Conservation (phyloP, 2,329 filamentous ascomycete species). For the Neonectria neomacrospora region DNA sequence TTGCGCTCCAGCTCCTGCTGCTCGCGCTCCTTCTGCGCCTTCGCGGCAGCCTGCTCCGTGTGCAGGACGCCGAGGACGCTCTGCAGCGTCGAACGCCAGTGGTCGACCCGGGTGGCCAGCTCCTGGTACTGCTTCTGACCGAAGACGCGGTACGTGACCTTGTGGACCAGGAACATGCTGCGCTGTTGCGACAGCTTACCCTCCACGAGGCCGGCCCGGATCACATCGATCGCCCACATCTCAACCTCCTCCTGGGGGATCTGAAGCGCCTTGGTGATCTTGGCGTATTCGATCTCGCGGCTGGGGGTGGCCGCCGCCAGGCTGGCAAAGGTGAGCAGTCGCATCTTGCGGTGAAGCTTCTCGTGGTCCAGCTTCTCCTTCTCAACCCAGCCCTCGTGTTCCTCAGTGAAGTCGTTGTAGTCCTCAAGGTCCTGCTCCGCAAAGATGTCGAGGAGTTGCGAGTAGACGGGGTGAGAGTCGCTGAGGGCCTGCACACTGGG, state of each 20-base stretch:
- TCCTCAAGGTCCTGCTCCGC: slow-evolving; percentile 93
- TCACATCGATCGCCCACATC: slow-evolving; percentile 99
- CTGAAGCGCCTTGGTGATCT: slow-evolving; percentile 86
- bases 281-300: slow-evolving; percentile 87
- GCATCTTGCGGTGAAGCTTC: slow-evolving; percentile 92
- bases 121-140: slow-evolving; percentile 98
- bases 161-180: slow-evolving; percentile 93
- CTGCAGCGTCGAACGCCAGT: slow-evolving; percentile 86
- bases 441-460: slow-evolving; percentile 95
- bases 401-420: slow-evolving; percentile 94
- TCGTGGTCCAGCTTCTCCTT: slow-evolving; percentile 77
- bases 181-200: slow-evolving; percentile 95
- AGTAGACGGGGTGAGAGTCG: slow-evolving; percentile 85
- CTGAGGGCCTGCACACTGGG: slow-evolving; percentile 86
- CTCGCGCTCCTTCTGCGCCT: slow-evolving; percentile 82
- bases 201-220: slow-evolving; percentile 94
- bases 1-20: slow-evolving; percentile 77
- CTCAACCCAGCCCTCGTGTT: slow-evolving; percentile 87
- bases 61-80: slow-evolving; percentile 82
- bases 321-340: slow-evolving; percentile 90
- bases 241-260: slow-evolving; percentile 88
- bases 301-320: slow-evolving; percentile 85
- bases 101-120: slow-evolving; percentile 88
- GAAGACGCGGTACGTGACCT: slow-evolving; percentile 96
- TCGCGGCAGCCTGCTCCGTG: slow-evolving; percentile 82